phyloP scores from a whole-genome alignment of 768 basidiomycete genomes.

The Leccinum imitatum region DNA sequence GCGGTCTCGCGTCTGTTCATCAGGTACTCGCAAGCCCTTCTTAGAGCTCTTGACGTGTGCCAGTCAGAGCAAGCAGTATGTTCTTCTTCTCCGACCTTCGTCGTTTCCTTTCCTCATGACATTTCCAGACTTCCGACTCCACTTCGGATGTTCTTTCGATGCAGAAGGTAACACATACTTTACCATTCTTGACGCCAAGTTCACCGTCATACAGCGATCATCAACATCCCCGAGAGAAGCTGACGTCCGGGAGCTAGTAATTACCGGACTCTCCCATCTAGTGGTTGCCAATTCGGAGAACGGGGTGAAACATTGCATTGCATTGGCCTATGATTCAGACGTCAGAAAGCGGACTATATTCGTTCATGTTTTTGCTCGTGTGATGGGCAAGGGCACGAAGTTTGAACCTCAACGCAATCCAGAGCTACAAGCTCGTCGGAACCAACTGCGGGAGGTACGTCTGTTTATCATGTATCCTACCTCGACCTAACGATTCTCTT shows the following conservation, averaged over 20 bases:
- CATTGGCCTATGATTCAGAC: constrained; percentile 74
- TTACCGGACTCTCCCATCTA: constrained; percentile 77
- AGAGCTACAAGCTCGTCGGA: constrained; percentile 45
- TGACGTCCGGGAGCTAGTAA: constrained; percentile 72
- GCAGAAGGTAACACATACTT: constrained; percentile 39
- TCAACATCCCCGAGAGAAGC: constrained; percentile 50
- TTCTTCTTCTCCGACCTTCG: neutral
- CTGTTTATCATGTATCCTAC: neutral
- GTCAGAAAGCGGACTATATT: constrained; percentile 73
- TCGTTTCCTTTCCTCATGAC: constrained; percentile 10
- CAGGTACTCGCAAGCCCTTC: constrained; percentile 67
- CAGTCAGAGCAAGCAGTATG: constrained; percentile 48
- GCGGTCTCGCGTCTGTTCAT: constrained; percentile 78
- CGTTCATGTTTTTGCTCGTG: constrained; percentile 79
- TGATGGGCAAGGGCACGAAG: constrained; percentile 75
- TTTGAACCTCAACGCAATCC: constrained; percentile 63
- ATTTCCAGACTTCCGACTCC: constrained; percentile 45
- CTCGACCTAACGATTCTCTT: constrained; percentile 5
- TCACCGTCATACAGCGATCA: constrained; percentile 37
- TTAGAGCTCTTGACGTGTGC: constrained; percentile 57
- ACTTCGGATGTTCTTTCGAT: constrained; percentile 49
- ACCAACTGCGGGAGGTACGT: constrained; percentile 60
- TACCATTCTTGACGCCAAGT: neutral
- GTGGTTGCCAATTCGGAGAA: constrained; percentile 83
- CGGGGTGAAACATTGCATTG: constrained; percentile 85